A percentile compares a stretch with the other conserved stretches of the same genome.
Conservation (phyloP, 2,329 filamentous ascomycete genomes). For the Trichoderma sp. region DNA sequence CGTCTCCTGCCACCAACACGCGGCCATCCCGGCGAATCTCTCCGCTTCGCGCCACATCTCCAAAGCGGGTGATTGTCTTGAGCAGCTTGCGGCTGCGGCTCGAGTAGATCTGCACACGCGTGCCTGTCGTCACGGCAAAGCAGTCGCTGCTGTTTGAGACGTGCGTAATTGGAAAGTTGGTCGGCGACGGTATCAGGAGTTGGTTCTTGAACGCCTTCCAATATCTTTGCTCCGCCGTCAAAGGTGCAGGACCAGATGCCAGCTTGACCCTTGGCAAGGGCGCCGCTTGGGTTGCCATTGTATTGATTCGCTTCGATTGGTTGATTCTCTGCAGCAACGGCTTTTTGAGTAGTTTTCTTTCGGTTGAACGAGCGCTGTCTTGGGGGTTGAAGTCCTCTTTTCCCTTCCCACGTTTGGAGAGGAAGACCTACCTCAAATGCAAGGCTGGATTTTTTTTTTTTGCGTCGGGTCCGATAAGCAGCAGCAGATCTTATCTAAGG, state of each 20-base stretch:
- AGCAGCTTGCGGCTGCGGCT: constrained; percentile 85
- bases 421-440: not conserved
- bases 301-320: constrained; percentile 12
- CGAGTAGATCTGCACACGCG: constrained; percentile 89
- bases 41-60: constrained; percentile 84
- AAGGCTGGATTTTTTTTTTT: constrained; percentile 11
- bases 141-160: constrained; percentile 75
- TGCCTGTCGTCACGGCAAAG: constrained; percentile 93
- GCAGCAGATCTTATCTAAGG: not conserved
- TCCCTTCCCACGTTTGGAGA: not conserved
- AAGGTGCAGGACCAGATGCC: constrained; percentile 73
- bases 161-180: constrained; percentile 84
- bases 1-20: constrained; percentile 86
- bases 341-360: not conserved
- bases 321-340: not conserved
- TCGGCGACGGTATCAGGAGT: constrained; percentile 83
- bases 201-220: constrained; percentile 95
- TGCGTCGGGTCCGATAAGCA: constrained; percentile 5
- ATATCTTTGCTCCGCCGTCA: constrained; percentile 91
- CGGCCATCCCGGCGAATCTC: constrained; percentile 86
- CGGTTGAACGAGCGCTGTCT: not conserved
- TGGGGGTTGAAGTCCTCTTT: not conserved
- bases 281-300: constrained; percentile 83
- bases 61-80: constrained; percentile 92
- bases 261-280: constrained; percentile 79